Evolutionary conservation across 306 rosid species (phyloP), one percentile per base, ranked within the genome.

Genomic region (Pachyrhizus erosus): DNA sequence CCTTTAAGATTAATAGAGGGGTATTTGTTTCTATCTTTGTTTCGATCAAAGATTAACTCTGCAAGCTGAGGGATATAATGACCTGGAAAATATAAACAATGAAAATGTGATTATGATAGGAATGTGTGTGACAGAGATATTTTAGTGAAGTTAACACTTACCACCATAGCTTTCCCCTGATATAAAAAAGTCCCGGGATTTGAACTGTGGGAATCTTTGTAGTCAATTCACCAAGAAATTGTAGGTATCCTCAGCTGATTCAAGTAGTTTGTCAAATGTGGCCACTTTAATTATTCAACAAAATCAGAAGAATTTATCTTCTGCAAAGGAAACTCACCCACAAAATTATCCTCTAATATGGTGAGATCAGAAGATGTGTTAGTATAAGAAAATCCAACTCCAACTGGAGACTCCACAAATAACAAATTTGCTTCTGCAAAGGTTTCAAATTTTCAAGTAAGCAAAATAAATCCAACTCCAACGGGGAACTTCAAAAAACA

Each of bases 141-240:
- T 29, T 14, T 27, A 18, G 0, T 42, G 54, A 77, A 73, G 46
- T 74, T 77, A 39, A 72, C 5, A 68, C 83, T 80, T 23, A 85
- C 92, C 90, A 29, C 82, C 90, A 75, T 89, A 89, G 82, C 92
- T 89, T 88, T 89, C 92, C 83, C 92, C 92, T 29, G 92, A 27
- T 66, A 89, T 89, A 70, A 13, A 89, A 78, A 89, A 87, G 67
- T 87, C 92, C 42, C 70, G 61, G 78, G 89, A 80, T 76, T 85
- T 73, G 68, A 80, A 87, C 70, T 87, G 87, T 17, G 92, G 90
- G 82, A 87, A 87, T 71, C 45, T 83, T 83, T 89, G 85, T 67
- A 89, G 82, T 90, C 92, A 89, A 55, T 87, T 85, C 79, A 83
- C 89, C 90, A 89, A 89, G 86, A 89, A 89, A 77, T 80, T 87